Base-by-base conservation (phyloP, 192 early-diverging fungal genomes). In the Coemansia sp. region DNA sequence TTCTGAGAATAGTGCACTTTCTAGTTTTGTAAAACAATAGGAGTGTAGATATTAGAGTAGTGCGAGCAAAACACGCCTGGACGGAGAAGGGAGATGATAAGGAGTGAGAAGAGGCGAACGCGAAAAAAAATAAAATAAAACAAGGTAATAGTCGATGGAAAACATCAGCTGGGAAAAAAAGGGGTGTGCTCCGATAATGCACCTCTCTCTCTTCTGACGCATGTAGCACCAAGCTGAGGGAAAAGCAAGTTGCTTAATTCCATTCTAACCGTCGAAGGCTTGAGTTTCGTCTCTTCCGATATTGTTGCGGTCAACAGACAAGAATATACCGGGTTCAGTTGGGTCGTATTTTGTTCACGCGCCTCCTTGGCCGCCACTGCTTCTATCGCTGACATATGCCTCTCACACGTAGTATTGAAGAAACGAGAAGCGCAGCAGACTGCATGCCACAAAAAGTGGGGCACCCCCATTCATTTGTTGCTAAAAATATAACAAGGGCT, bases 141-240 rank as follows among this genome's bases (percentile, higher is more conserved):
- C 15, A 51, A 25, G 48, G 48, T 51, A 51, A 23, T 51, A 15
- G 48, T 25, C 48, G 48, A 51, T 51, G 48, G 51, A 5, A 15
- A 58, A 31, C 31, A 31, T 34, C 55, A 58, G 55, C 51, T 27
- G 51, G 51, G 55, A 12, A n/a, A n/a, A 31, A 7, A 58, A 5
- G 14, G 29, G 29, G 29, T n/a, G 55, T 29, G 17, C 55, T 29
- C 55, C 29, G 55, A 55, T 58, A 58, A 58, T 58, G 55, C 55
- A 58, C 55, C 55, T 34, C 32, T 58, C 55, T 58, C 55, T 58
- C 55, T 58, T 58, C 55, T 58, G 31, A 58, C 29, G 15, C 55
- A 55, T 29, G 29, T 58, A 34, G 6, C 25, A 34, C 29, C 15
- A 17, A 23, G 12, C 12, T 45, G 25, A 58, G 29, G 15, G 5